Conservation (phyloP, 441 rosid genomes). For the Aquilaria agallochum region DNA sequence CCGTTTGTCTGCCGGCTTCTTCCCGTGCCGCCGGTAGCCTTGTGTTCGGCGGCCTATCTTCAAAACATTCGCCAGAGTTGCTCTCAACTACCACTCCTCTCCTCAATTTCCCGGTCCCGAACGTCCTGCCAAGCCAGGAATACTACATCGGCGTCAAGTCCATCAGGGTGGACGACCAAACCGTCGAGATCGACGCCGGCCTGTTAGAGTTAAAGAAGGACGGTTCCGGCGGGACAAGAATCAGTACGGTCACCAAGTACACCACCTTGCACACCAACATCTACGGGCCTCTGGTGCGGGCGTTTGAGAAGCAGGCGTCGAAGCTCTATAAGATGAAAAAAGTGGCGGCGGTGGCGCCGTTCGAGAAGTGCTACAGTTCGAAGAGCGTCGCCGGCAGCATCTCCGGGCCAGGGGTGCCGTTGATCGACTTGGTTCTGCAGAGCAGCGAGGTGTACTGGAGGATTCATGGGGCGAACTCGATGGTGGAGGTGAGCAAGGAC, state of each 20-base stretch:
- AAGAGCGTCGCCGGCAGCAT: constrained; percentile 15
- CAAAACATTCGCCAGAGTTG: constrained; percentile 14
- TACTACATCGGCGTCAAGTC: constrained; percentile 37
- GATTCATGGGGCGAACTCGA: constrained; percentile 24
- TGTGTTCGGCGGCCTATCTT: constrained; percentile 20
- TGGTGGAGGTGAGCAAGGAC: constrained; percentile 22
- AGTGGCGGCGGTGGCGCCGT: constrained; percentile 31
- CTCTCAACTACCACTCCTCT: constrained; percentile 26
- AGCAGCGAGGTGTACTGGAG: constrained; percentile 14
- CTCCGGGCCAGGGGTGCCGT: constrained; percentile 21
- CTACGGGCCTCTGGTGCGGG: constrained; percentile 21
- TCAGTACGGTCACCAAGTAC: constrained; percentile 29
- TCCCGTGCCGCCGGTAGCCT: constrained; percentile 10
- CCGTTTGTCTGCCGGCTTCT: constrained; percentile 29
- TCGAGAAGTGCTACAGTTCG: constrained; percentile 37
- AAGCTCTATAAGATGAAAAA: constrained; percentile 10
- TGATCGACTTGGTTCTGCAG: constrained; percentile 13
- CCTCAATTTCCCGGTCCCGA: neutral
- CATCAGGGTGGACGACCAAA: constrained; percentile 23
- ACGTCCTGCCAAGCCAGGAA: constrained; percentile 20
- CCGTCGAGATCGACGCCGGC: constrained; percentile 14
- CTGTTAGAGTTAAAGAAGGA: constrained; percentile 20
- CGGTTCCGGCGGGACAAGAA: constrained; percentile 33
- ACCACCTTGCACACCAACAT: constrained; percentile 21
- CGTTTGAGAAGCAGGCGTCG: constrained; percentile 17